Conservation (phyloP, 495 filamentous ascomycete genomes). For the Astrothelium macrocarpum region DNA sequence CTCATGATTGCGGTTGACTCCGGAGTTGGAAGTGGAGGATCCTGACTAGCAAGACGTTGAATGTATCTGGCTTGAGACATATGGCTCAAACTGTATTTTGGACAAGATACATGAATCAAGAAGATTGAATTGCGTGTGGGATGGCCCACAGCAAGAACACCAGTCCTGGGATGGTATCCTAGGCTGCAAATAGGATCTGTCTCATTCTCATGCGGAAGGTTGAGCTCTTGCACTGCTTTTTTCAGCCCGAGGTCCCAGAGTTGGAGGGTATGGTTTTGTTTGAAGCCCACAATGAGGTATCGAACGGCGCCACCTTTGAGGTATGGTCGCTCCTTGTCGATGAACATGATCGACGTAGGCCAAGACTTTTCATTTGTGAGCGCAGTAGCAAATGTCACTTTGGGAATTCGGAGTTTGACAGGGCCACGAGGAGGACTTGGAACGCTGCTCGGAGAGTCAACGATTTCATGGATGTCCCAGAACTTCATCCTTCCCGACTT, state of each 20-base stretch:
- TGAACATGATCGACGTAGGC: conserved; percentile 89
- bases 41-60: conserved; percentile 60
- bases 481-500: conserved; percentile 91
- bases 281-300: conserved; percentile 94
- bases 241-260: conserved; percentile 95
- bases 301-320: conserved; percentile 74
- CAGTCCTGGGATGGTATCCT: conserved; percentile 77
- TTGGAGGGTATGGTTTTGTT: conserved; percentile 98
- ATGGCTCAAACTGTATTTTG: conserved; percentile 68
- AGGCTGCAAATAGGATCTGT: conserved; percentile 95
- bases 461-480: conserved; percentile 84
- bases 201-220: conserved; percentile 92
- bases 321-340: conserved; percentile 90
- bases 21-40: conserved; percentile 63
- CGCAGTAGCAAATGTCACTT: conserved; percentile 63
- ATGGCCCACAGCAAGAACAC: conserved; percentile 90
- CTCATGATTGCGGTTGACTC: conserved; percentile 95
- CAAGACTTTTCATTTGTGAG: conserved; percentile 77
- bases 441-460: conserved; percentile 43
- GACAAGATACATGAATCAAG: conserved; percentile 88
- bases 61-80: conserved; percentile 85
- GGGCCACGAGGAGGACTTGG: conserved; percentile 40
- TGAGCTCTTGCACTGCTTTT: conserved; percentile 92
- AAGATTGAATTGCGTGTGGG: conserved; percentile 96
- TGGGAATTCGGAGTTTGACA: conserved; percentile 64